Base-by-base conservation (phyloP, 176 grass and related monocot genomes). In the Eragrostis nindensis region DNA sequence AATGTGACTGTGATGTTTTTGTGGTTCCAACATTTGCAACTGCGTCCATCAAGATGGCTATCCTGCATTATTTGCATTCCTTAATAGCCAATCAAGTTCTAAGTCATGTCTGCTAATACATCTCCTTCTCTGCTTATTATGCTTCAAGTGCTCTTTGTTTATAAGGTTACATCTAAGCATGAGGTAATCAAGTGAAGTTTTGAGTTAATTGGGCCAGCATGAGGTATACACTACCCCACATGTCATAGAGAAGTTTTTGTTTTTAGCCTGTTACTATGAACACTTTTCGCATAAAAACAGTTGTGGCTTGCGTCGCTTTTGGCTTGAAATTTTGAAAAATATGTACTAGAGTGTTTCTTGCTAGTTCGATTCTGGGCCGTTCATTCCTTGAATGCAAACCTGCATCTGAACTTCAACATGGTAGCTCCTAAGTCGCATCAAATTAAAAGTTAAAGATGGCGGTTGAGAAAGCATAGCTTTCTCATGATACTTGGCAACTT, bases 391-490 rank as follows among this genome's bases (percentile, higher is more conserved):
- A 13, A 60, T 62, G 15, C 60, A 30, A 14, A 62, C 26, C 76
- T 66, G 50, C 19, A n/a, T 65, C 7, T 44, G 50, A 85, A 38
- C 46, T 44, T 4, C 68, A 38, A 57, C 62, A 19, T 11, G 68
- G 9, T 46, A 79, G 45, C 69, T 80, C 10, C 7, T 7, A 26
- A 27, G 73, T 52, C 41, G 65, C 66, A 44, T 18, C 85, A 62
- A 60, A 48, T 66, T 70, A 6, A 66, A 52, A 74, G 45, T 70
- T 70, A 10, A 66, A 47, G 71, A 29, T 41, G 8, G 24, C 45
- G 11, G 47, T 48, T 43, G 43, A 61, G 71, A 36, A 79, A 73
- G 36, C 25, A 7, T 29, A 22, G 17, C 71, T 82, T 70, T 87
- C 42, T 73, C 68, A 66, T 62, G 68, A 66, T 65, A 32, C 47